Percentiles rank a stretch among this genome's conserved stretches.
phyloP scores from a whole-genome alignment of 73 alveolate species.

The Paramecium primaurelia region DNA sequence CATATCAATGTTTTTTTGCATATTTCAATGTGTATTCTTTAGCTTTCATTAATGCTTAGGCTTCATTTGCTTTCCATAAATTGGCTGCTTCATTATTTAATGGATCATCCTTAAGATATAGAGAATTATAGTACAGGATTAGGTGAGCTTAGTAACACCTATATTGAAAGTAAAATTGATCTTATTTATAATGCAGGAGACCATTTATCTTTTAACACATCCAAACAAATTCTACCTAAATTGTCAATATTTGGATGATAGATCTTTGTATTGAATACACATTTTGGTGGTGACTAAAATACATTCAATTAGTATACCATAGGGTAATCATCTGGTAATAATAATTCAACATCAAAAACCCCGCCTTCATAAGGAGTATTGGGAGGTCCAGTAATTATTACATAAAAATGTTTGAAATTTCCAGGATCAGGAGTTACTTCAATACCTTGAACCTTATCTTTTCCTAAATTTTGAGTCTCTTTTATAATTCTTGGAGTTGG shows the following conservation, averaged over 20 bases:
- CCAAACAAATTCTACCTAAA: conserved; percentile 92
- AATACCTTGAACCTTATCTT: conserved; percentile 48
- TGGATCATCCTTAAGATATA: conserved; percentile 75
- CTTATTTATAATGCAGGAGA: conserved; percentile 94
- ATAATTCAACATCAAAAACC: conserved; percentile 75
- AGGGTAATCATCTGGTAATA: conserved; percentile 91
- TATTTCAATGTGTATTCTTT: conserved; percentile 80
- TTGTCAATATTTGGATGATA: conserved; percentile 93
- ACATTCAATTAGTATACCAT: conserved; percentile 53
- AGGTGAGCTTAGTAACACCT: conserved; percentile 87
- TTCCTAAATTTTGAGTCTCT: neutral
- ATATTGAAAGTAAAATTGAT: conserved; percentile 82
- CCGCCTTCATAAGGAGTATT: conserved; percentile 80
- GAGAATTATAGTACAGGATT: conserved; percentile 52
- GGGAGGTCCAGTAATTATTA: conserved; percentile 41
- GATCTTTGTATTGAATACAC: conserved; percentile 87
- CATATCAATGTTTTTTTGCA: conserved; percentile 61
- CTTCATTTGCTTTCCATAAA: conserved; percentile 81
- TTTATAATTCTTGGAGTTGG: conserved; percentile 64
- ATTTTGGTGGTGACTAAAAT: conserved; percentile 82
- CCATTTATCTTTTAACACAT: conserved; percentile 89
- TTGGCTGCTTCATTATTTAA: conserved; percentile 86
- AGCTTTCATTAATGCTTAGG: conserved; percentile 82
- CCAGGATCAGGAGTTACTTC: conserved; percentile 58
- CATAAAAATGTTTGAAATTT: conserved; percentile 54